Evolutionary conservation across 169 alveolate genomes (phyloP).

Genomic region (Plasmodium coatneyi): DNA sequence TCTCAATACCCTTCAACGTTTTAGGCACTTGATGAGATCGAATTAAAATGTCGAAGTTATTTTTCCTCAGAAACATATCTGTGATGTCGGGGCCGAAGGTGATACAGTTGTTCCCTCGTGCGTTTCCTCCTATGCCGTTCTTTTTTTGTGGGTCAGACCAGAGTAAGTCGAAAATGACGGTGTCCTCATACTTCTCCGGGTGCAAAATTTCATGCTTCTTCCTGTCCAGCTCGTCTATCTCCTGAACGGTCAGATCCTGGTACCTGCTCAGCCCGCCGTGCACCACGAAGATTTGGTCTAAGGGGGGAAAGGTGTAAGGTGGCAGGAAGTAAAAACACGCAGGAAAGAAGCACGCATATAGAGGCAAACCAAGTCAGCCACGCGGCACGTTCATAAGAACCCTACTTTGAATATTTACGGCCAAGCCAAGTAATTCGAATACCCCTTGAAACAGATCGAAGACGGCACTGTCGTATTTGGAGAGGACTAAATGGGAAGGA

Average conservation of each 20-base stretch:
- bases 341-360: background rate
- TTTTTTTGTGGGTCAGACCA: conserved; percentile 94
- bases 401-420: conserved; percentile 89
- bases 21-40: conserved; percentile 93
- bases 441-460: conserved; percentile 89
- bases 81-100: conserved; percentile 94
- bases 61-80: conserved; percentile 86
- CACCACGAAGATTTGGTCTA: conserved; percentile 83
- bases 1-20: conserved; percentile 90
- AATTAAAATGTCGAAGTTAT: conserved; percentile 90
- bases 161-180: conserved; percentile 91
- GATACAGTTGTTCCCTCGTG: conserved; percentile 92
- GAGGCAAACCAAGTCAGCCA: background rate
- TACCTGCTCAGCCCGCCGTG: conserved; percentile 93
- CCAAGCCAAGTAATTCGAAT: conserved; percentile 89
- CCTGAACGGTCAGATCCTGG: conserved; percentile 88
- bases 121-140: conserved; percentile 87
- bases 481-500: conserved; percentile 15
- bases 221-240: conserved; percentile 87
- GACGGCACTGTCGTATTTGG: conserved; percentile 90
- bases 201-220: conserved; percentile 90
- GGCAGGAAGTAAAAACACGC: background rate
- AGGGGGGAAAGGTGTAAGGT: too few species aligned
- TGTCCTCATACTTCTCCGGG: conserved; percentile 88
- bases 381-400: background rate